Conservation (phyloP, 2,329 filamentous ascomycete genomes). For the Mycosphaerelloides madeirae region DNA sequence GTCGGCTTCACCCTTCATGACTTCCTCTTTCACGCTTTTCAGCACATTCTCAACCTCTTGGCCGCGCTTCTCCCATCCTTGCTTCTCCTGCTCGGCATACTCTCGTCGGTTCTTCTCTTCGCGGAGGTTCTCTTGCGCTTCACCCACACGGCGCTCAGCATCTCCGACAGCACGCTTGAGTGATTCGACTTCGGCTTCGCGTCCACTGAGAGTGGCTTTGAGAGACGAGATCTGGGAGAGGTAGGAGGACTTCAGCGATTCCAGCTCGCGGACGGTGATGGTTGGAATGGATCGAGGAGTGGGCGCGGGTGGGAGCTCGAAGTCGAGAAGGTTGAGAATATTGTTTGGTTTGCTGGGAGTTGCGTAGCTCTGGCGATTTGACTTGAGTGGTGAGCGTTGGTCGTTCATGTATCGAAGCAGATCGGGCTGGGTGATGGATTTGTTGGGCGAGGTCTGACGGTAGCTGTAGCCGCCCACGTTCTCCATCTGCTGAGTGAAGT, state of each 20-base stretch:
- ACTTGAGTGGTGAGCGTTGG: conserved; percentile 41
- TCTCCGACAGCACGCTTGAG: conserved; percentile 84
- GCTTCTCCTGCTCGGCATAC: conserved; percentile 67
- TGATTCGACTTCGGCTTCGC: conserved; percentile 84
- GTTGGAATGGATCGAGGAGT: conserved; percentile 88
- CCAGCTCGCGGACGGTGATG: conserved; percentile 85
- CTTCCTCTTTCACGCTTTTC: conserved; percentile 74
- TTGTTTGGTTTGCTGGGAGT: conserved; percentile 43
- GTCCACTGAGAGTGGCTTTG: conserved; percentile 83
- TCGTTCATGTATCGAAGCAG: conserved; percentile 40
- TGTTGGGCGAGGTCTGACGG: conserved; percentile 48
- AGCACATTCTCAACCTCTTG: conserved; percentile 81
- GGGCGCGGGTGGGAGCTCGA: conserved; percentile 88
- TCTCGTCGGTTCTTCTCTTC: conserved; percentile 70
- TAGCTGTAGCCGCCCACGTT: conserved; percentile 46
- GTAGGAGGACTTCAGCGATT: conserved; percentile 85
- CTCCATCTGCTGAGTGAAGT: conserved; percentile 78
- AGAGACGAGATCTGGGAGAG: conserved; percentile 92
- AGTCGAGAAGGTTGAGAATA: conserved; percentile 73
- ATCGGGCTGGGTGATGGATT: conserved; percentile 46
- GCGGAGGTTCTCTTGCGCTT: conserved; percentile 75
- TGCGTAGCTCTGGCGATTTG: conserved; percentile 27
- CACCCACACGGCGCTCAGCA: conserved; percentile 85
- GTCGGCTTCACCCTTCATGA: conserved; percentile 72
- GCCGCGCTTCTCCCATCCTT: conserved; percentile 77